A percentile compares a stretch with the other conserved stretches of the same genome.
phyloP scores from a whole-genome alignment of 495 filamentous ascomycete genomes.

The Choiromyces venosus region DNA sequence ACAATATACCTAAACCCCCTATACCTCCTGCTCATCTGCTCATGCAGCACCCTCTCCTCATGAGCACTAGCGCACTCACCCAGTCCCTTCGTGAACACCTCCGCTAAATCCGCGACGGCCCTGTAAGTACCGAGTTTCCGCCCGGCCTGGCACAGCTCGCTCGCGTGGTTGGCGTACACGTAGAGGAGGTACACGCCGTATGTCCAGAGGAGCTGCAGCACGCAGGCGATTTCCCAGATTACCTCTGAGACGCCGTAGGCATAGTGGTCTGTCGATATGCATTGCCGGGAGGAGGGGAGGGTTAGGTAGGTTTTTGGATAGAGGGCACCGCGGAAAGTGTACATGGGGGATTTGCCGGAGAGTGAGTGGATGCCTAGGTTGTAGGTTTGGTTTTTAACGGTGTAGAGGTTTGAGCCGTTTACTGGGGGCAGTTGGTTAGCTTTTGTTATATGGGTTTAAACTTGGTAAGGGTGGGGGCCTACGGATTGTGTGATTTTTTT shows the following conservation, averaged over 20 bases:
- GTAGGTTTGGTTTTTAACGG: background rate
- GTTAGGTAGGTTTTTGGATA: background rate
- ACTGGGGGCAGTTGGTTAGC: background rate
- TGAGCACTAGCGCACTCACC: constrained; percentile 12
- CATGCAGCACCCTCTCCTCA: background rate
- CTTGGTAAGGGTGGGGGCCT: background rate
- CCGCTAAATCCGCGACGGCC: constrained; percentile 17
- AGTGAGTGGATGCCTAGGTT: background rate
- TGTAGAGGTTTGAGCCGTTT: background rate
- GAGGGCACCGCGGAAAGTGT: background rate
- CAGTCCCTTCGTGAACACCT: constrained; percentile 10
- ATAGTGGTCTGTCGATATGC: constrained; percentile 8
- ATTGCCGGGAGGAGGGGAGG: background rate
- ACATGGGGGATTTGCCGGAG: background rate
- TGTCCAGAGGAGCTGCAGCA: constrained; percentile 3
- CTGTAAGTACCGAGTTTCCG: constrained; percentile 14
- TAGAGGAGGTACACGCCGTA: constrained; percentile 11
- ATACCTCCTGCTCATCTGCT: background rate
- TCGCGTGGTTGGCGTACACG: constrained; percentile 5
- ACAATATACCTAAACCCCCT: constrained; percentile 2
- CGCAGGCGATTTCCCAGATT: background rate
- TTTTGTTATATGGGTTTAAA: background rate
- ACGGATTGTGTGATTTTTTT: constrained; percentile 8
- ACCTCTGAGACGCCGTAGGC: constrained; percentile 10
- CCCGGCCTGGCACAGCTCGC: constrained; percentile 6